A percentile compares a stretch with the other conserved stretches of the same genome.
Evolutionary conservation across 805 yeast species (phyloP).

Genomic region (Kluyveromyces aestuarii): DNA sequence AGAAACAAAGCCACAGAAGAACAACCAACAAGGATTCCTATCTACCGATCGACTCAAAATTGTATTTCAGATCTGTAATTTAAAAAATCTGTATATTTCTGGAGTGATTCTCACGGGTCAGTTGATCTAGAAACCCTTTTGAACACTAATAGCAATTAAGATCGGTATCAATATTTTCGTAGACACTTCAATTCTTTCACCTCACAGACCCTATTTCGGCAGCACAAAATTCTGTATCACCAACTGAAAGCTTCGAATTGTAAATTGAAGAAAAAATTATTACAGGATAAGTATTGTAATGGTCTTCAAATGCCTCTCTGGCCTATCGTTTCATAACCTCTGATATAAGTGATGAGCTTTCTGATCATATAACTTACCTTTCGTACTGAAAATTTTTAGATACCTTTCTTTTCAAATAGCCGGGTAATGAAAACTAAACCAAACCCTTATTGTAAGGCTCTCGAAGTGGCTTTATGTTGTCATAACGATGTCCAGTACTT

Average conservation of each 20-base stretch:
- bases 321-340: neutral
- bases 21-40: neutral
- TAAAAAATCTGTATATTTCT: neutral
- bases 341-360: neutral
- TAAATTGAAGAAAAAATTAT: neutral
- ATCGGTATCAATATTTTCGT: neutral
- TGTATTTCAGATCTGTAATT: neutral
- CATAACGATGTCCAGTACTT: neutral
- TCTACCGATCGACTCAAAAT: neutral
- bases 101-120: neutral
- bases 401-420: neutral
- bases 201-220: neutral
- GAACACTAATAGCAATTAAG: neutral
- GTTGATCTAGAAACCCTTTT: neutral
- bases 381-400: neutral
- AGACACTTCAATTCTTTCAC: neutral
- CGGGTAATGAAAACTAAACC: neutral
- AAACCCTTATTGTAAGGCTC: neutral
- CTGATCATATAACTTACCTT: neutral
- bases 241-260: too few species aligned
- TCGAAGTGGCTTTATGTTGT: neutral
- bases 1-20: neutral
- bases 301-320: neutral
- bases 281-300: neutral
- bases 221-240: too few species aligned